Base-by-base conservation (phyloP, 352 stramenopile genomes). In the Phytophthora fragariaefolia region DNA sequence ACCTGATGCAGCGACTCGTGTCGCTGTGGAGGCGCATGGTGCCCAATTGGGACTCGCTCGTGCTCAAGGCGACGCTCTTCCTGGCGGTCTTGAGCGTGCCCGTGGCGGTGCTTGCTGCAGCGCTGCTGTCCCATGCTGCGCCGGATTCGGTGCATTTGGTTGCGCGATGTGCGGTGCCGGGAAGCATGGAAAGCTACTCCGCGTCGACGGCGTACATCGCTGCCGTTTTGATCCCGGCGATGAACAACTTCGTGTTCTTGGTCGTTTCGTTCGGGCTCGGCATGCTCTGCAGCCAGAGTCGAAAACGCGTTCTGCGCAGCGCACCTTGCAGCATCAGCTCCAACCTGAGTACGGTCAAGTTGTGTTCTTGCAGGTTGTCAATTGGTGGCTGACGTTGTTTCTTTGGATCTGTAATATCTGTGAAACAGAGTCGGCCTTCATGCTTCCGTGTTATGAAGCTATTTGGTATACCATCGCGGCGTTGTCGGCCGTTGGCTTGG, bases 401-500 rank as follows among this genome's bases (percentile, higher is more conserved):
- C 56, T 45, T 46, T 42, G n/a, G n/a, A 9, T 62, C 1, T 42
- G 18, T 76, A 36, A 7, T 55, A 1, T 26, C 9, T 56, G 28
- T 10, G 48, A 10, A 10, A 64, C 53, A 92, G 84, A 85, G 15
- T 90, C 85, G 53, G 84, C 82, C 2, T 96, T 96, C 58, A 93
- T 96, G 83, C 69, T 96, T n/a, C 88, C 88, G 6, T 95, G 88
- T 57, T 96, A 93, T 45, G 88, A 93, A 65, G 64, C 79, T 22
- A 88, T 96, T 18, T 96, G 85, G 88, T 96, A 96, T 66, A 90
- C 72, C 9, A 90, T 96, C 50, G 74, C 79, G 5, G 64, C 79
- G 0, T 56, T 96, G 6, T 85, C 83, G 10, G 48, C 74, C 20
- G 53, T 74, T 48, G 85, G 83, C 1, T 58, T 93, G 20, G 58